A percentile compares a stretch with the other conserved stretches of the same genome.
Conservation (phyloP, 2,329 filamentous ascomycete species). For the Dothideomycetes sp. region DNA sequence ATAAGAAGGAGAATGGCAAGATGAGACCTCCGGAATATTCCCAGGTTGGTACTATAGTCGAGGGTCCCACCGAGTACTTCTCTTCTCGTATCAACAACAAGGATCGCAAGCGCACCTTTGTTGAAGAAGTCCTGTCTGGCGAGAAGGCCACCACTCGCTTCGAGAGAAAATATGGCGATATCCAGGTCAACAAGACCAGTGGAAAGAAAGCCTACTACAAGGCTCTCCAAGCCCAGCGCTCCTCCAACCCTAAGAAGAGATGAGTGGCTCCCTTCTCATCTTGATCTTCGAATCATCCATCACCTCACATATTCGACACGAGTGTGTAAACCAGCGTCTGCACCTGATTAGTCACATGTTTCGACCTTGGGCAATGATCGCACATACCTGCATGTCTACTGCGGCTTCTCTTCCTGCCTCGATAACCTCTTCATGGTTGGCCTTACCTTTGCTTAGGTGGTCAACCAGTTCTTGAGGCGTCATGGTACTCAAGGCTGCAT, state of each 20-base stretch:
- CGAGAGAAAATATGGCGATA: slow-evolving; percentile 77
- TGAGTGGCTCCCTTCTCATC: slow-evolving; percentile 5
- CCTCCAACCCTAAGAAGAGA: slow-evolving; percentile 26
- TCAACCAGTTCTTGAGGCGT: slow-evolving; percentile 43
- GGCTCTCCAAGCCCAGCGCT: slow-evolving; percentile 56
- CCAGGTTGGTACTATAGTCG: slow-evolving; percentile 78
- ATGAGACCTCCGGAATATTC: slow-evolving; percentile 69
- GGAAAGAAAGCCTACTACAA: slow-evolving; percentile 90
- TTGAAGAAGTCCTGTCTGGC: slow-evolving; percentile 69
- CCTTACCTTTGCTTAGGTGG: slow-evolving; percentile 50
- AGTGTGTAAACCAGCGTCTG: slow-evolving; percentile 16
- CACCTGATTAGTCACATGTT: slow-evolving; percentile 6
- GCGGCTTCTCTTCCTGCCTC: slow-evolving; percentile 52
- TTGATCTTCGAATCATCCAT: too few species aligned
- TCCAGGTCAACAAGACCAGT: slow-evolving; percentile 72
- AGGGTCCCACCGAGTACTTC: slow-evolving; percentile 82
- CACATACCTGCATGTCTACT: slow-evolving; percentile 47
- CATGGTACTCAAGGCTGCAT: slow-evolving; percentile 43
- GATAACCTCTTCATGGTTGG: slow-evolving; percentile 57
- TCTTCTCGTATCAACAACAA: slow-evolving; percentile 73
- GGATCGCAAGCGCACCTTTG: slow-evolving; percentile 76
- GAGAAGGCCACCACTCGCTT: slow-evolving; percentile 62
- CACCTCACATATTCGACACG: slow-evolving; percentile 14
- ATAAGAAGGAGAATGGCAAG: slow-evolving; percentile 75
- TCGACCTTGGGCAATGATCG: neutral